Evolutionary conservation across 495 filamentous ascomycete genomes (phyloP), one percentile per base, ranked within the genome.

Genomic region (Hypoxylon trugodes): DNA sequence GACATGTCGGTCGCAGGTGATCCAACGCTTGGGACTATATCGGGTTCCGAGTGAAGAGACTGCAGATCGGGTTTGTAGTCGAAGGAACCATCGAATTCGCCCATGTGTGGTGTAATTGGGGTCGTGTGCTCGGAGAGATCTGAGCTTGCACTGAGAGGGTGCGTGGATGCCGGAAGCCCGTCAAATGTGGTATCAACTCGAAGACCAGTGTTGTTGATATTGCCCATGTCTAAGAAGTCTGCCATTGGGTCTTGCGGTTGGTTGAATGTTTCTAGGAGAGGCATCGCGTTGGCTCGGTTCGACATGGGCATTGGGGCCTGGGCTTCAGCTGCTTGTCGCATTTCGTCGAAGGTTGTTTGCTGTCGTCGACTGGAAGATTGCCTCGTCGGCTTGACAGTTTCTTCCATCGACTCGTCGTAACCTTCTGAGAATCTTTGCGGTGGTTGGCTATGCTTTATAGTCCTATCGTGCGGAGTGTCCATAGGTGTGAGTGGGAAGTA

Each of bases 341-440:
- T 68, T 13, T 81, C 77, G 24, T 79, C 75, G 42, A 82, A 82
- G 33, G 76, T 74, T 10, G 75, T 70, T 9, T 59, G 60, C 32
- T 61, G 42, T 12, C 46, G 67, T 22, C 53, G 33, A 30, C 65
- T 65, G 28, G 59, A 32, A 45, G 65, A 51, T 61, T 73, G 47
- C 54, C 73, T 61, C 7, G 72, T 54, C 3, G 82, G 82, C 70
- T 84, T 85, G 67, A 85, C 75, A 0, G 82, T 85, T 64, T 83
- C 82, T 61, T 84, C 81, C 77, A 83, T 83, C n/a, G 81, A 84
- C 60, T 81, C 80, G 54, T 84, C 82, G 53, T 83, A 84, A 19
- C 65, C 72, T 30, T 81, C 81, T 0, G 76, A 52, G 60, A 85
- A 85, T 28, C 81, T 68, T 18, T 73, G 66, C 25, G 69, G 69